Evolutionary conservation across 1,139 yeast species (phyloP).

Genomic region (Saccharomyces uvarum): DNA sequence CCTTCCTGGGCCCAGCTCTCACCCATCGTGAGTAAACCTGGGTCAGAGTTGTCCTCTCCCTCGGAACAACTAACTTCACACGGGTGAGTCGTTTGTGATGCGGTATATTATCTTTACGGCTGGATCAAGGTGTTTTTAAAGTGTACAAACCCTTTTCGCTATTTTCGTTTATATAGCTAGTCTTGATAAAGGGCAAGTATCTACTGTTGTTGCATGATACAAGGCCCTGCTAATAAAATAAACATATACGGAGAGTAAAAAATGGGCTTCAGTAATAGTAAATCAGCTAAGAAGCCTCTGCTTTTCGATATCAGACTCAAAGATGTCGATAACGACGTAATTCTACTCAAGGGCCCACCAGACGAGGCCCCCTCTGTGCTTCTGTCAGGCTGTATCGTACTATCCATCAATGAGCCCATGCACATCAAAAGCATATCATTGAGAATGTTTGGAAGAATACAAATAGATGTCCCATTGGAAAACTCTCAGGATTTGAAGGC

Average conservation of each 20-base stretch:
- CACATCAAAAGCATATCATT: slow-evolving; percentile 52
- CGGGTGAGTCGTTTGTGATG: background rate
- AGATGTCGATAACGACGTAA: slow-evolving; percentile 62
- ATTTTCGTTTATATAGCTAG: background rate
- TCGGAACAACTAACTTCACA: background rate
- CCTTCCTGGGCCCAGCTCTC: background rate
- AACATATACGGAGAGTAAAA: background rate
- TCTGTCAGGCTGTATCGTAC: slow-evolving; percentile 64
- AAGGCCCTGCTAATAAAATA: background rate
- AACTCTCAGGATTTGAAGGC: slow-evolving; percentile 41
- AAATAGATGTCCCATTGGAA: slow-evolving; percentile 52
- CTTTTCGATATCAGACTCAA: slow-evolving; percentile 21
- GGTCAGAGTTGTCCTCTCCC: background rate
- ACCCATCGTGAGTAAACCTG: background rate
- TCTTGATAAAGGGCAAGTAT: background rate
- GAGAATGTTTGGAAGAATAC: slow-evolving; percentile 52
- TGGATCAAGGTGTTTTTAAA: background rate
- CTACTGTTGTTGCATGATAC: background rate
- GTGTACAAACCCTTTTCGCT: background rate
- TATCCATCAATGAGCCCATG: slow-evolving; percentile 65
- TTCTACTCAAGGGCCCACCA: slow-evolving; percentile 65
- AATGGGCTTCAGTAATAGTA: slow-evolving; percentile 1
- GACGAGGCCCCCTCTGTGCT: slow-evolving; percentile 66
- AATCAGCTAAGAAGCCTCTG: slow-evolving; percentile 7
- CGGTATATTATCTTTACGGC: background rate